A percentile compares a stretch with the other conserved stretches of the same genome.
Conservation (phyloP, 129 eudicot genomes). For the Saposhnikovia divaricata region DNA sequence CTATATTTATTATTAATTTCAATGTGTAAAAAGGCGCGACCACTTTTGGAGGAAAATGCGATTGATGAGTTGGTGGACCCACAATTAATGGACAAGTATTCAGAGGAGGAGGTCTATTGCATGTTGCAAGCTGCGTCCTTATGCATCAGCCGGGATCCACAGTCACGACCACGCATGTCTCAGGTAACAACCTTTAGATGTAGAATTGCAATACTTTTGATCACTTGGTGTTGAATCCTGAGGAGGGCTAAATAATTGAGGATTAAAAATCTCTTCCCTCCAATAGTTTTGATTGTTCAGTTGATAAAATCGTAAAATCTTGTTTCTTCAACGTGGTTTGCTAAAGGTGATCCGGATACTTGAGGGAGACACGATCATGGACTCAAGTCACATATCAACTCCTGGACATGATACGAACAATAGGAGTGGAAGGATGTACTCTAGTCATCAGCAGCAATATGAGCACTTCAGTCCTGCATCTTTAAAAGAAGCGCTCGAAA, state of each 20-base stretch:
- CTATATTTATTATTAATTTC: background rate
- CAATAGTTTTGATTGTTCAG: background rate
- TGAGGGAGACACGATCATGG: constrained; percentile 83
- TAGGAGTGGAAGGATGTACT: constrained; percentile 61
- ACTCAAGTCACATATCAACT: constrained; percentile 48
- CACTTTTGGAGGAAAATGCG: constrained; percentile 73
- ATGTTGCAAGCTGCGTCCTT: constrained; percentile 6
- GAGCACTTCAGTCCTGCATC: constrained; percentile 26
- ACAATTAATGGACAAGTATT: constrained; percentile 49
- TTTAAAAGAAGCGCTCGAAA: constrained; percentile 29
- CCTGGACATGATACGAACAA: constrained; percentile 61
- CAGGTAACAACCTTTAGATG: background rate
- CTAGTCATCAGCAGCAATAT: constrained; percentile 25
- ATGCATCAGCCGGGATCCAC: constrained; percentile 1
- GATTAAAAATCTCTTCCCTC: background rate
- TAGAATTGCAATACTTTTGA: background rate
- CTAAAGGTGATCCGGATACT: constrained; percentile 80
- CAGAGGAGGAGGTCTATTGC: constrained; percentile 74
- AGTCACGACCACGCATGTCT: constrained; percentile 6
- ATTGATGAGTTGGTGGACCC: constrained; percentile 79
- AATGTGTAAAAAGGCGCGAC: constrained; percentile 57
- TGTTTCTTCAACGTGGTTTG: background rate
- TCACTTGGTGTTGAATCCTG: background rate
- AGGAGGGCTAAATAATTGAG: background rate
- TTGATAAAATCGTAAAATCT: background rate